These are phyloP conservation scores for Mycena floridula DNA, from an alignment of 768 basidiomycete species.

Conservation along the genomic window DNA sequence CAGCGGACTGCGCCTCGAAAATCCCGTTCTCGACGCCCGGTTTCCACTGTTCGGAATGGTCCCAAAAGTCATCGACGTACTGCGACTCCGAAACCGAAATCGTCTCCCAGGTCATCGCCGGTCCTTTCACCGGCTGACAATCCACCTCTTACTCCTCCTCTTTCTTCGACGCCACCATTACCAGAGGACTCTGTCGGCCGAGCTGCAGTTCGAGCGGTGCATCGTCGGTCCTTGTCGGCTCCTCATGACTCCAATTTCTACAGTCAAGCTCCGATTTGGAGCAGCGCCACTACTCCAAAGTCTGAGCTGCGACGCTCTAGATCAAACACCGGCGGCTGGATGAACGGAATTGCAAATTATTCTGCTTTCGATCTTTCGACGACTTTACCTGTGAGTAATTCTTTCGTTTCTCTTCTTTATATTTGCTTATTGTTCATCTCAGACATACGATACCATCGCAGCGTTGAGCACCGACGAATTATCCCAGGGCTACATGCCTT, in stretches of 20 bases:
- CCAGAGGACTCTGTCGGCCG: too few relatives aligned
- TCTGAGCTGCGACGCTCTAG: not conserved
- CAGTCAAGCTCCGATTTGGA: not conserved
- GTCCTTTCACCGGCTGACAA: too few relatives aligned
- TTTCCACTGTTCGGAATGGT: too few relatives aligned
- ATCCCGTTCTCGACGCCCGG: not conserved
- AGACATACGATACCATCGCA: not conserved
- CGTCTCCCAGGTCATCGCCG: too few relatives aligned
- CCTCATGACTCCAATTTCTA: not conserved
- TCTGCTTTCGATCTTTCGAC: not conserved
- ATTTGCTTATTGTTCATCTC: not conserved
- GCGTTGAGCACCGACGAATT: not conserved
- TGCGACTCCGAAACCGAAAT: too few relatives aligned
- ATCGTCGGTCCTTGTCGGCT: not conserved
- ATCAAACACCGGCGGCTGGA: not conserved
- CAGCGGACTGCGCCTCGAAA: conserved; percentile 25
- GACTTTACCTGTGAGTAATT: not conserved
- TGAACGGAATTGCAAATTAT: not conserved
- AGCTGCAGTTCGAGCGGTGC: too few relatives aligned
- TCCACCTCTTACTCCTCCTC: too few relatives aligned
- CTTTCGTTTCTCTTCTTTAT: too few relatives aligned
- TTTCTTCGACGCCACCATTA: too few relatives aligned
- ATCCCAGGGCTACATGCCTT: too few relatives aligned
- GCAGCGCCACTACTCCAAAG: not conserved
- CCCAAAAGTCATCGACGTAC: too few relatives aligned